These are phyloP conservation scores for Talaromyces sp. DNA, from an alignment of 2,329 filamentous ascomycete species.

Conservation along the genomic window DNA sequence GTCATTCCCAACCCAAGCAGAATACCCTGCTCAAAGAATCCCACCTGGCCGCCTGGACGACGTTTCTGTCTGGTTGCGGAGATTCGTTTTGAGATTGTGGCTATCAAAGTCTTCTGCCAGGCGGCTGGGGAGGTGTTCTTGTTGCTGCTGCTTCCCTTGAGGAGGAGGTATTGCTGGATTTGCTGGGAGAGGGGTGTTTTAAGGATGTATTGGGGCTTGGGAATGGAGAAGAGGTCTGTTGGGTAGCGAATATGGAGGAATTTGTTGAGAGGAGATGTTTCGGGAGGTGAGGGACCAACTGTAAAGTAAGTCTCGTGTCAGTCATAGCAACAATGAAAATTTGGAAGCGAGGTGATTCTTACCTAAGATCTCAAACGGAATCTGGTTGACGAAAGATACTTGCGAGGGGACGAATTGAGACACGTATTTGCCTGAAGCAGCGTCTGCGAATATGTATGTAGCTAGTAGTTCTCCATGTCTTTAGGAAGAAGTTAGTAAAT, in stretches of 20 bases:
- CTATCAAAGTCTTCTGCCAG: neutral
- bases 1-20: slow-evolving; percentile 27
- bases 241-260: slow-evolving; percentile 38
- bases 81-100: slow-evolving; percentile 1
- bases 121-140: neutral
- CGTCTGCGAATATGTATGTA: slow-evolving; percentile 53
- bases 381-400: slow-evolving; percentile 55
- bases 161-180: neutral
- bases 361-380: slow-evolving; percentile 54
- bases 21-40: slow-evolving; percentile 51
- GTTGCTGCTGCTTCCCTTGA: neutral
- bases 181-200: slow-evolving; percentile 19
- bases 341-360: slow-evolving; percentile 17
- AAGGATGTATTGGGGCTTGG: slow-evolving; percentile 44
- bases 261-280: slow-evolving; percentile 39
- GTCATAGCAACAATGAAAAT: neutral
- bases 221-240: slow-evolving; percentile 43
- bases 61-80: slow-evolving; percentile 22
- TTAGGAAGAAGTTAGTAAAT: neutral
- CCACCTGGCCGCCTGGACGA: slow-evolving; percentile 32
- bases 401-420: slow-evolving; percentile 54
- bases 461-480: slow-evolving; percentile 40
- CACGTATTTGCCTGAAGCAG: slow-evolving; percentile 56
- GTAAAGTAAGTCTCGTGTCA: neutral
- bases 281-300: slow-evolving; percentile 4